Evolutionary conservation across 371 early-diverging fungal species (phyloP).

Genomic region (Paraphysoderma sedebokerense): DNA sequence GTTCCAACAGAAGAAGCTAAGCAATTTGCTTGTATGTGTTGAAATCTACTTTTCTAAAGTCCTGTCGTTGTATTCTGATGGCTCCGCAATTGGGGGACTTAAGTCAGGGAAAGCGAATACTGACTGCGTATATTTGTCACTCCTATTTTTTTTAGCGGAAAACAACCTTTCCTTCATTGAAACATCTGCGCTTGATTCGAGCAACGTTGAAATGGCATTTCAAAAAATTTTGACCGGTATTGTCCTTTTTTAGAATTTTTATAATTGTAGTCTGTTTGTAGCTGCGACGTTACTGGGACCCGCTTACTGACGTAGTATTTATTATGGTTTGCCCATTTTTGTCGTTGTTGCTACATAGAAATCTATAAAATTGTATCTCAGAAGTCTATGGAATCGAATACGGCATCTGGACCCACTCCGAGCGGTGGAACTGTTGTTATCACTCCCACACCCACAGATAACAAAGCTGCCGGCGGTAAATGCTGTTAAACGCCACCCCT

Average conservation of each 20-base stretch:
- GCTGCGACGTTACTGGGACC: neutral
- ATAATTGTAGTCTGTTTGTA: constrained; percentile 3
- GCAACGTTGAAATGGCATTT: constrained; percentile 88
- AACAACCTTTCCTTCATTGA: constrained; percentile 85
- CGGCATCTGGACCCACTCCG: neutral
- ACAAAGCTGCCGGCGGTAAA: constrained; percentile 41
- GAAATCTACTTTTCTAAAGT: neutral
- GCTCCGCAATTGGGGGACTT: neutral
- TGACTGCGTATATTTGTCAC: neutral
- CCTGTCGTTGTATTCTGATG: neutral
- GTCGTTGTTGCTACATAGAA: constrained; percentile 29
- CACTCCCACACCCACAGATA: constrained; percentile 34
- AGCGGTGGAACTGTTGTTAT: constrained; percentile 50
- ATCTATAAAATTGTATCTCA: constrained; percentile 82
- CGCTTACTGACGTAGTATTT: constrained; percentile 4
- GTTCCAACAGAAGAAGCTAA: constrained; percentile 95
- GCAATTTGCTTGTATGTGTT: constrained; percentile 76
- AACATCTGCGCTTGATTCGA: constrained; percentile 86
- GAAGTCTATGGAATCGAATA: constrained; percentile 54
- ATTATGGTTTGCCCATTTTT: constrained; percentile 6
- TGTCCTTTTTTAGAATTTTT: neutral
- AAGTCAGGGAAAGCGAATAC: neutral
- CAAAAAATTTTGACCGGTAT: constrained; percentile 80
- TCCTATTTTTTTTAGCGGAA: constrained; percentile 32
- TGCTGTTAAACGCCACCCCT: constrained; percentile 77